phyloP scores from a whole-genome alignment of 129 eudicot genomes.

The Pseudognaphalium luteoalbum region DNA sequence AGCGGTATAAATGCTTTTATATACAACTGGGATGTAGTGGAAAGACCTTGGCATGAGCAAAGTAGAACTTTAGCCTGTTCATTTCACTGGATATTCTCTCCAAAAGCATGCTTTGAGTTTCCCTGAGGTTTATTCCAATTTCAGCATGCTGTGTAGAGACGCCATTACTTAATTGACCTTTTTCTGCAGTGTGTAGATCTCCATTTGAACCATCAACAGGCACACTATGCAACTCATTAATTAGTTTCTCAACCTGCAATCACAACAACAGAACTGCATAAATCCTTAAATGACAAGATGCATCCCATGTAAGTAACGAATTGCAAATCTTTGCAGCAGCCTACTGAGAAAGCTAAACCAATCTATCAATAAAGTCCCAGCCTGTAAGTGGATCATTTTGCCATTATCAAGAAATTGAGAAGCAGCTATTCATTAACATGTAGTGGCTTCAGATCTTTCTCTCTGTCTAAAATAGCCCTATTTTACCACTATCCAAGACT shows the following conservation, averaged over 20 bases:
- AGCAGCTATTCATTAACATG: too few species aligned
- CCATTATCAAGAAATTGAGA: too few species aligned
- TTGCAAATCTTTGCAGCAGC: too few species aligned
- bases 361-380: too few species aligned
- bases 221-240: slow-evolving; percentile 83
- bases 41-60: slow-evolving; percentile 92
- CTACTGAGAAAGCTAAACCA: too few species aligned
- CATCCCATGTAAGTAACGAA: too few species aligned
- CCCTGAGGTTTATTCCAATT: slow-evolving; percentile 69
- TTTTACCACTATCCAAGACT: too few species aligned
- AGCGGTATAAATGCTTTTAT: neutral
- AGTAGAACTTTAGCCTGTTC: slow-evolving; percentile 94
- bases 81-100: slow-evolving; percentile 99
- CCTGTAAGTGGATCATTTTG: too few species aligned
- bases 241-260: slow-evolving; percentile 83
- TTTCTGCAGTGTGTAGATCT: slow-evolving; percentile 41
- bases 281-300: slow-evolving; percentile 4
- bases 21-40: slow-evolving; percentile 30
- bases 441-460: too few species aligned
- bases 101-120: slow-evolving; percentile 96
- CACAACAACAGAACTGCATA: slow-evolving; percentile 5
- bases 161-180: slow-evolving; percentile 64
- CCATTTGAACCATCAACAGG: slow-evolving; percentile 85
- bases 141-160: slow-evolving; percentile 70
- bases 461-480: too few species aligned